A percentile compares a stretch with the other conserved stretches of the same genome.
Conservation (phyloP, 2,329 filamentous ascomycete species). For the Aschersonia sp. region DNA sequence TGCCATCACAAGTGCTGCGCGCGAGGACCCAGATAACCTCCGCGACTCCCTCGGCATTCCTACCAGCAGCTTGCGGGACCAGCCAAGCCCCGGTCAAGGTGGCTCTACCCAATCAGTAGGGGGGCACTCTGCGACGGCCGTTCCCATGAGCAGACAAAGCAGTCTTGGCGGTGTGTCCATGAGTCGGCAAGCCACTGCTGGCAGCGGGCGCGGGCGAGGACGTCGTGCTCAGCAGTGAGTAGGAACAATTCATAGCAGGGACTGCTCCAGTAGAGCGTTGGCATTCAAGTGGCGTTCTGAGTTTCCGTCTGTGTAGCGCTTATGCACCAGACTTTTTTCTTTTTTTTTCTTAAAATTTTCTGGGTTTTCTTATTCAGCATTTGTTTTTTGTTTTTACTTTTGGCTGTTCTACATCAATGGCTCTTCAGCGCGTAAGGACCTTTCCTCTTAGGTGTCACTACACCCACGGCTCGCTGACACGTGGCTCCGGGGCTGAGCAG, state of each 20-base stretch:
- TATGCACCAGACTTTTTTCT: no score
- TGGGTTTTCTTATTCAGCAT: no score
- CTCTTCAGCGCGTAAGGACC: no score
- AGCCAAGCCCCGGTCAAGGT: constrained; percentile 15
- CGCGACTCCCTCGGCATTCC: constrained; percentile 35
- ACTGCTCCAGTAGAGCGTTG: no score
- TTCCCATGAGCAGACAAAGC: constrained; percentile 40
- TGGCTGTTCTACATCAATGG: no score
- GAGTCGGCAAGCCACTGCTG: constrained; percentile 37
- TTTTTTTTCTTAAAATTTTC: no score
- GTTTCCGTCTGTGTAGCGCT: no score
- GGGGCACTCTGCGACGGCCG: constrained; percentile 18
- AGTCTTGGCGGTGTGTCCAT: constrained; percentile 40
- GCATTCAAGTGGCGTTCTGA: no score
- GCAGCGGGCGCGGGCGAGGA: constrained; percentile 29
- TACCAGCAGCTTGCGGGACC: constrained; percentile 25
- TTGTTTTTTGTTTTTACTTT: no score
- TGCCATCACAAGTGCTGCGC: constrained; percentile 29
- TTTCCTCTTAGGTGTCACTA: no score
- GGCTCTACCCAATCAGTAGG: constrained; percentile 10
- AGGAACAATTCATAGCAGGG: neutral
- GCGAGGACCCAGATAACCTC: constrained; percentile 33
- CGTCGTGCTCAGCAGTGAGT: constrained; percentile 17
- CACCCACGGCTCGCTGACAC: no score
- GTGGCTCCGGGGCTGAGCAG: no score